Conservation (phyloP, 2,329 filamentous ascomycete species). For the Colletotrichum musicola region DNA sequence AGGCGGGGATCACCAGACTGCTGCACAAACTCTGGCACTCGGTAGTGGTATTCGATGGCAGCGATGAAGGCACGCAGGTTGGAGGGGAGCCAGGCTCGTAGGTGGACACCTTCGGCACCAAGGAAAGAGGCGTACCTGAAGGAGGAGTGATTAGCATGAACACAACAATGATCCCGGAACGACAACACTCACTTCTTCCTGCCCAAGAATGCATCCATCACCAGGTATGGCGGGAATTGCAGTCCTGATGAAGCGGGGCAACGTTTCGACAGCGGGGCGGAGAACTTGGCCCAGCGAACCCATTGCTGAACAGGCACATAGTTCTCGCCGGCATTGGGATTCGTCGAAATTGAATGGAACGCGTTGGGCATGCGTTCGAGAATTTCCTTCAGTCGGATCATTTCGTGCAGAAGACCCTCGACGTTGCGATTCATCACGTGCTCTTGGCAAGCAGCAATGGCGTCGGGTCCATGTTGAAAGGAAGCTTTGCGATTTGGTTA, state of each 20-base stretch:
- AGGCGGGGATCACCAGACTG: conserved; percentile 62
- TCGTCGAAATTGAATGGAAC: conserved; percentile 66
- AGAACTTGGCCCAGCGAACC: conserved; percentile 65
- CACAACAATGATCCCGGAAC: rapidly evolving
- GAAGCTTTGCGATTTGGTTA: conserved; percentile 51
- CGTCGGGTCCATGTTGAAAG: conserved; percentile 63
- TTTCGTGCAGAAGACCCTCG: conserved; percentile 62
- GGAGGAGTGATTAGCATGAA: not conserved
- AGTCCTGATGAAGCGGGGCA: conserved; percentile 64
- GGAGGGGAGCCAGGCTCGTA: conserved; percentile 66
- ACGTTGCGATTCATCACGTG: conserved; percentile 64
- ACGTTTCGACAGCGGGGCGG: conserved; percentile 61
- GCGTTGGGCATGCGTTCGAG: conserved; percentile 66
- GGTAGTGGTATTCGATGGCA: conserved; percentile 66
- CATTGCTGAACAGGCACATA: conserved; percentile 62
- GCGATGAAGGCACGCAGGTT: conserved; percentile 68
- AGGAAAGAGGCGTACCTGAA: conserved; percentile 61
- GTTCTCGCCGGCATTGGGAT: conserved; percentile 64
- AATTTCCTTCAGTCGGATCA: conserved; percentile 65
- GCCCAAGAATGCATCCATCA: conserved; percentile 68
- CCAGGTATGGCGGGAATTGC: conserved; percentile 64
- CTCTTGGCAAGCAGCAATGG: conserved; percentile 66
- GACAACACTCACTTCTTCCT: conserved; percentile 52
- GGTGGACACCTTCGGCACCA: conserved; percentile 63
- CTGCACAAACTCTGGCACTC: conserved; percentile 64